Percentiles rank a stretch among this genome's conserved stretches.
Evolutionary conservation across 2,329 filamentous ascomycete species (phyloP).

Genomic region (Myriosclerotinia scirpicola): DNA sequence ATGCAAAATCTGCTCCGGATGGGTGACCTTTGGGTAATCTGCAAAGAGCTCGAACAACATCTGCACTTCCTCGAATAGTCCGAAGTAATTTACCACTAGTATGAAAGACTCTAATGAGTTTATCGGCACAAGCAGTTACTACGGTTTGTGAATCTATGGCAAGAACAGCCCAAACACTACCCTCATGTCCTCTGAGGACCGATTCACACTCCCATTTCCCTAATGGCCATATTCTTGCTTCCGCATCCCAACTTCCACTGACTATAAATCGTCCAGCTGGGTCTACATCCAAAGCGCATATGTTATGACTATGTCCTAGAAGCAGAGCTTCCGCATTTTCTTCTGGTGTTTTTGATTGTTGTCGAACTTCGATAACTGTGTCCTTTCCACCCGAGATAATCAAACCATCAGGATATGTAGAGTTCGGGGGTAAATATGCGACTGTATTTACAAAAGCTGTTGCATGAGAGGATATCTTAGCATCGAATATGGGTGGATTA

Average conservation of each 20-base stretch:
- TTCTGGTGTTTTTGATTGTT: constrained; percentile 62
- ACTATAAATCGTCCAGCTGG: constrained; percentile 72
- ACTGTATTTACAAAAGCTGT: constrained; percentile 86
- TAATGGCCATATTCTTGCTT: constrained; percentile 84
- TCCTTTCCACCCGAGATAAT: constrained; percentile 88
- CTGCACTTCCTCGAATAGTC: constrained; percentile 68
- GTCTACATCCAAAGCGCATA: constrained; percentile 81
- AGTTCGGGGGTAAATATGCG: constrained; percentile 69
- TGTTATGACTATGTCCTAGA: constrained; percentile 81
- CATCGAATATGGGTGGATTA: constrained; percentile 70
- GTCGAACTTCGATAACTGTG: constrained; percentile 86
- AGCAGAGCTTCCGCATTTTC: constrained; percentile 84
- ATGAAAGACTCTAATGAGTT: constrained; percentile 81
- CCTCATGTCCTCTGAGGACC: constrained; percentile 73
- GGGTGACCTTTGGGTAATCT: constrained; percentile 73
- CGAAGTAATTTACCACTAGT: constrained; percentile 61
- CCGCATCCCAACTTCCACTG: constrained; percentile 91
- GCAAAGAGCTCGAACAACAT: constrained; percentile 87
- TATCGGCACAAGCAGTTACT: constrained; percentile 90
- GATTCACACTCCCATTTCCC: constrained; percentile 78
- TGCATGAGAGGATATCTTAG: constrained; percentile 75
- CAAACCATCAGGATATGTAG: constrained; percentile 70
- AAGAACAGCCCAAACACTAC: constrained; percentile 88
- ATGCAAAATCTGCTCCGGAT: constrained; percentile 88
- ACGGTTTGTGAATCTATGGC: constrained; percentile 77